phyloP scores from a whole-genome alignment of 768 basidiomycete genomes.

The Rhodotorula graminis region DNA sequence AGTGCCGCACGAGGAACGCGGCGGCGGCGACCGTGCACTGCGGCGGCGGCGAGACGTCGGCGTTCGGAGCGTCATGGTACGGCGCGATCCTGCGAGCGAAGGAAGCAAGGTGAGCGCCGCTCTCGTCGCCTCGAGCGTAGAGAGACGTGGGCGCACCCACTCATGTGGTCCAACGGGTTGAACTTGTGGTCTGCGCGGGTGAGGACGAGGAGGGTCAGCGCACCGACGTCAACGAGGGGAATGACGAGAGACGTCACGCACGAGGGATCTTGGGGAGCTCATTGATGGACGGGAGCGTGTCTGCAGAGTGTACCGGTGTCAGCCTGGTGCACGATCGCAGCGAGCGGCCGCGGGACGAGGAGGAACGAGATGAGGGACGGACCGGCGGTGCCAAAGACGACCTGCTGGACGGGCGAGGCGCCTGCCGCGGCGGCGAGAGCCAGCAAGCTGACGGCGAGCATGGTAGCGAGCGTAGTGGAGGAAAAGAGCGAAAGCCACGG shows the following conservation, averaged over 20 bases:
- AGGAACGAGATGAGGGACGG: neutral
- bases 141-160: neutral
- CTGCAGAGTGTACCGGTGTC: neutral
- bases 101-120: neutral
- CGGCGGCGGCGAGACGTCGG: conserved; percentile 42
- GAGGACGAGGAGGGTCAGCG: neutral
- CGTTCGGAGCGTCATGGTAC: conserved; percentile 30
- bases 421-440: too few relatives aligned
- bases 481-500: neutral
- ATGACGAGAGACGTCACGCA: neutral
- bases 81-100: conserved; percentile 17
- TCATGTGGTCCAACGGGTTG: conserved; percentile 28
- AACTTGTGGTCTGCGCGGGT: conserved; percentile 6
- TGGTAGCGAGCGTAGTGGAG: neutral
- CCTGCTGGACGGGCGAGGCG: neutral
- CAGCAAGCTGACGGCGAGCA: neutral
- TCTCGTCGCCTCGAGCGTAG: neutral
- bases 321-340: neutral
- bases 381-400: neutral
- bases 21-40: conserved; percentile 45
- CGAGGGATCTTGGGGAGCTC: conserved; percentile 28
- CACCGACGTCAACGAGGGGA: neutral
- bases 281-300: neutral
- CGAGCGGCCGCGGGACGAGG: neutral
- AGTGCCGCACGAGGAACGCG: conserved; percentile 48